A percentile compares a stretch with the other conserved stretches of the same genome.
phyloP scores from a whole-genome alignment of 164 flowering plant species.

The Magnolia changhungtana region DNA sequence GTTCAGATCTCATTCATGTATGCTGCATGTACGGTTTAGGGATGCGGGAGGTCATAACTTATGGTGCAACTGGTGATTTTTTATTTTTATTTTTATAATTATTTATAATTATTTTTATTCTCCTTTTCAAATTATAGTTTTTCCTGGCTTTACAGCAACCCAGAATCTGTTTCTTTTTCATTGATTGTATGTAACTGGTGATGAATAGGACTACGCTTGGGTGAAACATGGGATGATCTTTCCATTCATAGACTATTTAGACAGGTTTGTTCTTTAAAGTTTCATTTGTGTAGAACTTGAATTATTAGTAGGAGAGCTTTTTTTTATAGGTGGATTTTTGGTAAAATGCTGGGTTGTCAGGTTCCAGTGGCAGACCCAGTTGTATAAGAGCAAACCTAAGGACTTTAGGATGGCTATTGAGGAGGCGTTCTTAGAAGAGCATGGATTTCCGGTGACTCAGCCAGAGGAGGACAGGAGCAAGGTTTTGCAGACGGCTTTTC shows the following conservation, averaged over 20 bases:
- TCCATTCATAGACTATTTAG: conserved; percentile 76
- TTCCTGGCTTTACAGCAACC: neutral
- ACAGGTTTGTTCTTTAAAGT: conserved; percentile 46
- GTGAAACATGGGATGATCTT: conserved; percentile 70
- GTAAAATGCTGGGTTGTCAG: conserved; percentile 32
- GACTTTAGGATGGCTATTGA: conserved; percentile 78
- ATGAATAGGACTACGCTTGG: conserved; percentile 92
- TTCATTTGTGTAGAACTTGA: no score
- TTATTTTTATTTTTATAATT: no score
- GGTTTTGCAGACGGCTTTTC: conserved; percentile 31
- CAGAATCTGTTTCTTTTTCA: neutral
- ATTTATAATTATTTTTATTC: no score
- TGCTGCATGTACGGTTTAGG: neutral
- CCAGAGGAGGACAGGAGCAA: conserved; percentile 37
- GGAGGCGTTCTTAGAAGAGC: conserved; percentile 86
- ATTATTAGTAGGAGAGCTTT: no score
- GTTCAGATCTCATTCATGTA: neutral
- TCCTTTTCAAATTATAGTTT: neutral
- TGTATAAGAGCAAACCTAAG: conserved; percentile 50
- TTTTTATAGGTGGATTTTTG: neutral
- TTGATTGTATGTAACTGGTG: conserved; percentile 1
- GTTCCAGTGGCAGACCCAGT: conserved; percentile 70
- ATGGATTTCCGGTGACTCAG: conserved; percentile 33
- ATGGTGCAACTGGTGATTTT: neutral
- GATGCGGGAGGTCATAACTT: neutral